Base-by-base conservation (phyloP, 2,329 filamentous ascomycete species). In the Cryphonectria japonica region DNA sequence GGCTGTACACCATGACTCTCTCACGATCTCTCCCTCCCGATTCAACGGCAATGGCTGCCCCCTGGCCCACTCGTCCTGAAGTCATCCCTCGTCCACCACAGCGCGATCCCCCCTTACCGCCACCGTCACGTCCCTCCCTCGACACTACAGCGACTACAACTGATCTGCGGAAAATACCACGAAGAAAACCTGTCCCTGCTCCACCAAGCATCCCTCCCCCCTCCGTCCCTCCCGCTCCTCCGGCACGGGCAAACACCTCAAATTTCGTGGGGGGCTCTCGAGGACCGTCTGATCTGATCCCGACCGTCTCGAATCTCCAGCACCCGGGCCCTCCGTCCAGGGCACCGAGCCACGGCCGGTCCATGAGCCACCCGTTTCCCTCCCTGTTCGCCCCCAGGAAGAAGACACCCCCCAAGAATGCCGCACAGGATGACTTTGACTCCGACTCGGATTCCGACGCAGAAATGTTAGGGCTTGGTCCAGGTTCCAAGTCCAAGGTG, bases 281-380 rank as follows among this genome's bases (percentile, higher is more conserved):
- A 37, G 32, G 57, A 4, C 61, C 78, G 86, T 85, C 54, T 77
- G 78, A 39, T 83, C 81, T 71, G 84, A 85, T 71, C 82, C 82
- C 70, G 81, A 83, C 70, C 76, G 80, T 65, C 78, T 80, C 72
- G 77, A 78, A 64, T 75, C 26, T 57, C 41, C 46, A 66, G n/a
- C 69, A 39, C 5, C 9, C 66, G 39, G 66, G 50, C 22, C 69
- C 75, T 67, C 72, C 75, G 54, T 73, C 67, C 5, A 75, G 67
- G 68, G 74, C 73, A 67, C 75, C 78, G 43, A 74, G 74, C 66
- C 89, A 91, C 79, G 82, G 83, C 39, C 89, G 92, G 69, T 95
- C 93, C 69, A 88, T 92, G 83, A 96, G 93, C 84, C 91, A 95
- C 77, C 93, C 93, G 14, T 92, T 95, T 74, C 91, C 92, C 9